Percentiles rank a stretch among this genome's conserved stretches.
Conservation (phyloP, 1,139 yeast species). For the Yamadazyma kanchanaburiensis region DNA sequence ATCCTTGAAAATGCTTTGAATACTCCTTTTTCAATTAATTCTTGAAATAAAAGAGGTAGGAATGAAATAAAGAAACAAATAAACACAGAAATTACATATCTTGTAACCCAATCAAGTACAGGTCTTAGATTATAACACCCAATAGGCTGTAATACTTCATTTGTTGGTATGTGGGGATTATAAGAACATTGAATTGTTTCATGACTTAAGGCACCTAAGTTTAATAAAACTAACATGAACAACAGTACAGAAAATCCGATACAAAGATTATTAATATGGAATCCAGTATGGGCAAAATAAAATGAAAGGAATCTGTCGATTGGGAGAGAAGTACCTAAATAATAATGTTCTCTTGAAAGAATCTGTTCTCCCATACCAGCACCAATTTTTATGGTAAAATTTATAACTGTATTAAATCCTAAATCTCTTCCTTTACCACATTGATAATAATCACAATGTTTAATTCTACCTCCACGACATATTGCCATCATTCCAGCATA, state of each 20-base stretch:
- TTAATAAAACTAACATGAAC: constrained; percentile 64
- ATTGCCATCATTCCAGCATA: constrained; percentile 88
- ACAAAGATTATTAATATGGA: constrained; percentile 78
- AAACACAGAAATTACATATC: constrained; percentile 78
- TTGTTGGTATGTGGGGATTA: constrained; percentile 43
- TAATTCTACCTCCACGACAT: constrained; percentile 79
- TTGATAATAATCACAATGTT: constrained; percentile 84
- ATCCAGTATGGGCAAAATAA: constrained; percentile 90
- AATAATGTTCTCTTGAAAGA: constrained; percentile 78
- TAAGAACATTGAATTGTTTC: constrained; percentile 58
- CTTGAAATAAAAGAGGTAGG: constrained; percentile 76
- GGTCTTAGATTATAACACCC: constrained; percentile 80
- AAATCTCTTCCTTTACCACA: constrained; percentile 92
- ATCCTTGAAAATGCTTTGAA: constrained; percentile 60
- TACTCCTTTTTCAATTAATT: constrained; percentile 72
- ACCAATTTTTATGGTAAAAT: constrained; percentile 85
- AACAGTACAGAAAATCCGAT: constrained; percentile 72
- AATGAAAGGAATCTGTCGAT: constrained; percentile 79
- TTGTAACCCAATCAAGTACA: constrained; percentile 72
- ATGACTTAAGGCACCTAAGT: constrained; percentile 62
- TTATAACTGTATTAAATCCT: constrained; percentile 80
- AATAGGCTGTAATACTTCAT: constrained; percentile 59
- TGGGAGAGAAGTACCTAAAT: constrained; percentile 75
- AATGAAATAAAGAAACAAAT: constrained; percentile 83
- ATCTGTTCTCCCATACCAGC: constrained; percentile 96